Evolutionary conservation across 2,329 filamentous ascomycete species (phyloP).

Genomic region (Paramyrothecium sp.): DNA sequence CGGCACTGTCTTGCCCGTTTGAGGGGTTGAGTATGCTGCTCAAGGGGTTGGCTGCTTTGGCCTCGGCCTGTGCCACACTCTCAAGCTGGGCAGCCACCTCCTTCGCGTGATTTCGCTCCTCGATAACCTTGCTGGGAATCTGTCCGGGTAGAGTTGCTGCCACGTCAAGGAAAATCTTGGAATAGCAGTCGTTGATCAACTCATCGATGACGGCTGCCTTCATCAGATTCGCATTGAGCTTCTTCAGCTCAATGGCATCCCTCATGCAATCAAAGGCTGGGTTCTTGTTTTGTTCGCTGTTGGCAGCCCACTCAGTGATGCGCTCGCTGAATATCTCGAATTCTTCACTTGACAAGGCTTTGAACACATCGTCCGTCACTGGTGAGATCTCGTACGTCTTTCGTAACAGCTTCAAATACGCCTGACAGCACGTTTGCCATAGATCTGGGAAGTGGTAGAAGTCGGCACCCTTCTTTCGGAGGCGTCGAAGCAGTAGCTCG

Average conservation of each 20-base stretch:
- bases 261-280: slow-evolving; percentile 53
- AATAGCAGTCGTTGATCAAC: slow-evolving; percentile 88
- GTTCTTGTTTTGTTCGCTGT: slow-evolving; percentile 30
- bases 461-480: slow-evolving; percentile 80
- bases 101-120: slow-evolving; percentile 40
- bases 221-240: slow-evolving; percentile 83
- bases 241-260: slow-evolving; percentile 59
- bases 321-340: slow-evolving; percentile 56
- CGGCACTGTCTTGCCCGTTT: slow-evolving; percentile 34
- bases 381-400: slow-evolving; percentile 43
- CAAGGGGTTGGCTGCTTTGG: slow-evolving; percentile 33
- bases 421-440: slow-evolving; percentile 55
- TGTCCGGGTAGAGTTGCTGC: slow-evolving; percentile 56
- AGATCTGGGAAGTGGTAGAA: slow-evolving; percentile 62
- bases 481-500: slow-evolving; percentile 74
- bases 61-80: slow-evolving; percentile 26
- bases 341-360: slow-evolving; percentile 50
- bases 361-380: slow-evolving; percentile 54
- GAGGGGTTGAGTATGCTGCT: slow-evolving; percentile 41
- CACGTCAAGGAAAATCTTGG: slow-evolving; percentile 68
- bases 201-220: slow-evolving; percentile 87
- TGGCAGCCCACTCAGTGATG: slow-evolving; percentile 53
- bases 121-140: slow-evolving; percentile 46
- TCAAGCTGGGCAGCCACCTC: slow-evolving; percentile 38
- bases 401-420: slow-evolving; percentile 54